These are phyloP conservation scores for Talaromyces sp. DNA, from an alignment of 2,329 filamentous ascomycete species.

Conservation along the genomic window DNA sequence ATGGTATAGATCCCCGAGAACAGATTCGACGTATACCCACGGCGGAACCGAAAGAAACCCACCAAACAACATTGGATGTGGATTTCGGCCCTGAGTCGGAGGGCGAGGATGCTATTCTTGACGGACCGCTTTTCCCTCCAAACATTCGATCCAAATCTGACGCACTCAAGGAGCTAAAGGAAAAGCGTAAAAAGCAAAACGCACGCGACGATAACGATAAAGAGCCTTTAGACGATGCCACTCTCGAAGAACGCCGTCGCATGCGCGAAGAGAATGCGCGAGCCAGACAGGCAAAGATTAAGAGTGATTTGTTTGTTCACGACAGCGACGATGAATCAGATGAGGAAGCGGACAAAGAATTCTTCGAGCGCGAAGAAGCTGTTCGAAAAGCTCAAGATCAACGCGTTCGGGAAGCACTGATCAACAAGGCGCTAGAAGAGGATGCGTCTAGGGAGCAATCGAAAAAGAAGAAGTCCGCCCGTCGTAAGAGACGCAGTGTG, in stretches of 20 bases:
- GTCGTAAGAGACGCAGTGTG: conserved; percentile 29
- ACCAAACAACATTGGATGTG: conserved; percentile 45
- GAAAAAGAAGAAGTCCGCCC: conserved; percentile 13
- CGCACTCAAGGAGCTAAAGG: conserved; percentile 57
- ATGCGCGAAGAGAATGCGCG: conserved; percentile 64
- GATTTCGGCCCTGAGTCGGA: conserved; percentile 70
- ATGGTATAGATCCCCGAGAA: conserved; percentile 70
- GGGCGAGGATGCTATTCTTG: conserved; percentile 56
- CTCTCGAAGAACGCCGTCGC: conserved; percentile 57
- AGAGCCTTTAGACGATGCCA: conserved; percentile 62
- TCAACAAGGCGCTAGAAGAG: conserved; percentile 31
- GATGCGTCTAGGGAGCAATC: conserved; percentile 24
- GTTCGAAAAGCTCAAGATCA: conserved; percentile 57
- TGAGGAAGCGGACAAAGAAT: conserved; percentile 66
- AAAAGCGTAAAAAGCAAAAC: conserved; percentile 59
- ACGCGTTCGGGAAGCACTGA: conserved; percentile 49
- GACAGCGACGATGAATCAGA: conserved; percentile 89
- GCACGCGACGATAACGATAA: conserved; percentile 39
- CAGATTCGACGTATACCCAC: conserved; percentile 68
- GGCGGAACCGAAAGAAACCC: conserved; percentile 37
- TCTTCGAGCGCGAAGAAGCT: conserved; percentile 73
- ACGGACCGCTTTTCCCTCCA: conserved; percentile 64
- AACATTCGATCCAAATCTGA: conserved; percentile 48
- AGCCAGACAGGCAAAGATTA: conserved; percentile 76
- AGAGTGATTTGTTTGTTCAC: conserved; percentile 77